Evolutionary conservation across 164 flowering plant species (phyloP).

Genomic region (Vitis riparia): DNA sequence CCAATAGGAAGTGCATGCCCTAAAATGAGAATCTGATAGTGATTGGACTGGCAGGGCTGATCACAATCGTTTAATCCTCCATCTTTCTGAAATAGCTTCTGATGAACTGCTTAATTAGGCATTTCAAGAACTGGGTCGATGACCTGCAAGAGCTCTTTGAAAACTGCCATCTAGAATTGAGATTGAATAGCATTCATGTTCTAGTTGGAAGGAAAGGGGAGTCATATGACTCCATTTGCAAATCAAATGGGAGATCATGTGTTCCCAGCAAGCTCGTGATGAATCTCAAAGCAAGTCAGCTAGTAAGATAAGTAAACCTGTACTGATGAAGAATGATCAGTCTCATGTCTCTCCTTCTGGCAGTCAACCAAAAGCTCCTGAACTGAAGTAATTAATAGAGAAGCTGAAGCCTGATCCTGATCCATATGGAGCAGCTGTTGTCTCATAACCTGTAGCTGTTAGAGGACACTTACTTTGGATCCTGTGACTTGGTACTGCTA

Average conservation of each 20-base stretch:
- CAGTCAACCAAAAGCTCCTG: no score
- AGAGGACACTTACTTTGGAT: conserved; percentile 40
- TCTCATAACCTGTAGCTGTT: conserved; percentile 33
- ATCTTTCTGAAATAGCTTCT: conserved; percentile 56
- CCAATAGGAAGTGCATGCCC: conserved; percentile 57
- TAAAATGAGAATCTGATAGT: conserved; percentile 49
- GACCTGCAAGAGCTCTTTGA: conserved; percentile 62
- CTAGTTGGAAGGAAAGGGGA: no score
- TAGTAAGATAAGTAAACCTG: no score
- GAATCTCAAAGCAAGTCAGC: no score
- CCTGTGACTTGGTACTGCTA: conserved; percentile 43
- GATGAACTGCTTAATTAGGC: conserved; percentile 49
- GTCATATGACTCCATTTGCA: no score
- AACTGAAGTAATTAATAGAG: not conserved
- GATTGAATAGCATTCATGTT: no score
- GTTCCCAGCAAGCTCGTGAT: no score
- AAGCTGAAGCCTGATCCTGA: conserved; percentile 24
- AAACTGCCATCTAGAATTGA: conserved; percentile 48
- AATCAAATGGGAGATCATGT: no score
- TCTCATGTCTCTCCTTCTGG: no score
- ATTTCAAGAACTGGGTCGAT: conserved; percentile 56
- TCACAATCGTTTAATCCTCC: conserved; percentile 64
- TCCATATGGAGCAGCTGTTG: conserved; percentile 46
- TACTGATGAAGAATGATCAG: no score
- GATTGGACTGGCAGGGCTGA: conserved; percentile 41